Base-by-base conservation (phyloP, 2,329 filamentous ascomycete species). In the Penicillium sclerotiorum region DNA sequence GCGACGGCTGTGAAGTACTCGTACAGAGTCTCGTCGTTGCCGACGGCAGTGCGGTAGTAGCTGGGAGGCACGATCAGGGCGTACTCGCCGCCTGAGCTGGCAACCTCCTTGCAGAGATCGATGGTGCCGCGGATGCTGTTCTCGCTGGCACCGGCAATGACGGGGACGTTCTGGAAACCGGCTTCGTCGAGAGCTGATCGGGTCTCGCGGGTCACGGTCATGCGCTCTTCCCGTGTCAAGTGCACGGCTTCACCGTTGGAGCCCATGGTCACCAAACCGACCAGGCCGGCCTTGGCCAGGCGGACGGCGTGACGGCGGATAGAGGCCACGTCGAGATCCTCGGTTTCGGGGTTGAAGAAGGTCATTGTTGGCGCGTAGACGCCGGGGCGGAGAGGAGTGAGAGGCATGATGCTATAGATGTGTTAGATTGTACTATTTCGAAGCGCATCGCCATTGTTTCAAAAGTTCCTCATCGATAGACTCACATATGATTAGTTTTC, bases 281-380 rank as follows among this genome's bases (percentile, higher is more conserved):
- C 88, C 9, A 95, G 83, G 8, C 91, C 91, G 50, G 84, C 88
- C 67, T 85, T 78, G 32, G 86, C 87, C 40, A 95, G 83, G 40
- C 90, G 86, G 59, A 89, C 83, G 20, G 89, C 88, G 68, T 95
- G 90, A 66, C 82, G 87, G 73, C 89, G 88, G 75, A 94, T 89
- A 52, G 82, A 82, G 28, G 87, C 79, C 56, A 92, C 84, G 66
- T 95, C 90, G 62, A 95, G 80, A 41, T 94, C 89, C 73, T 95
- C 90, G 38, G 89, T 94, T 57, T 86, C 81, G 6, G 87, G 80
- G 73, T 93, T 78, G 77, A 95, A 95, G 72, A 95, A 95, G 64
- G 90, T 95, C 85, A 94, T 90, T 53, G 88, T 93, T 21, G 90
- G 90, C 52, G 88, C 88, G 72, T 94, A 95, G 69, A 94, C 91